Base-by-base conservation (phyloP, 2,329 filamentous ascomycete genomes). In the Dichotomopilus funicola region DNA sequence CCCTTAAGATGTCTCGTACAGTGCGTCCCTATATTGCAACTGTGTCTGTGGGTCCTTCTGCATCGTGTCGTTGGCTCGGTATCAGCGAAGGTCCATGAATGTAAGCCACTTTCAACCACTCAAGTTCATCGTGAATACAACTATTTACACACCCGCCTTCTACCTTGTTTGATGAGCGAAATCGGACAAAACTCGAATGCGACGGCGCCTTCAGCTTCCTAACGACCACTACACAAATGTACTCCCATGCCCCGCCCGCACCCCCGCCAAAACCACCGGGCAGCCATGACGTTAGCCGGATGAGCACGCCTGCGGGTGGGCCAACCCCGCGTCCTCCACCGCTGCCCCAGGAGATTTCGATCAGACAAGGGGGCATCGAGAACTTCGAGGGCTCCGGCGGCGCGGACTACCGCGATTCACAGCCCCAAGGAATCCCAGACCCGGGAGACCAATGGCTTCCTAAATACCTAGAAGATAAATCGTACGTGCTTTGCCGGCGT, bases 391-490 rank as follows among this genome's bases (percentile, higher is more conserved):
- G 40, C 12, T 9, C 8, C 12, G 12, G 10, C 13, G 67, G 67
- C 36, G 62, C 66, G 6, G 67, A 68, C 13, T 49, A 60, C 6
- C 60, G 62, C 27, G 52, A 64, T 11, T 57, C 61, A 43, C 60
- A 66, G n/a, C 66, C 71, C 41, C 69, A 73, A 12, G 65, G 69
- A 2, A 72, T 77, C 42, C 72, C 76, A 3, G 83, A 86, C 62
- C 82, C 82, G 0, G 82, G 85, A 19, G 83, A 88, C 51, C 80
- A 85, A 60, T 96, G 91, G 91, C 77, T 96, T 2, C 91, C 91
- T 1, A 80, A 82, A 58, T 74, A 83, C 10, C 73, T 96, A 2
- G 81, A 88, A 66, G 88, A 94, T 66, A 95, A 94, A 75, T 85
- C 88, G 90, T 95, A 75, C 61, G 82, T 73, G 19, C 6, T 33